These are phyloP conservation scores for Leccinum uliginosum DNA, from an alignment of 768 basidiomycete species.

Conservation along the genomic window DNA sequence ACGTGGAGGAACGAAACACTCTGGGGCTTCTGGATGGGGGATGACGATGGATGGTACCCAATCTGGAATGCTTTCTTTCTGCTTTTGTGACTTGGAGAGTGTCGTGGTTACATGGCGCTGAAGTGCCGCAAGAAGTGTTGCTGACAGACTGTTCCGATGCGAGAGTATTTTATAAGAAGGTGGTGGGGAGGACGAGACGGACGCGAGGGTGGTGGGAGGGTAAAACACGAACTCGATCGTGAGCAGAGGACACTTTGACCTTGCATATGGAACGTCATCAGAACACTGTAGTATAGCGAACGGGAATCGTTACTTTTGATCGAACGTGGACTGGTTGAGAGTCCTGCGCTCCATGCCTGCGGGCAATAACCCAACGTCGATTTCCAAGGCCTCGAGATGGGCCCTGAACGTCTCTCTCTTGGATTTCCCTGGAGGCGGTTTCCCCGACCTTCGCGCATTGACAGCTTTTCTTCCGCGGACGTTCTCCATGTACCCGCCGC, in stretches of 20 bases:
- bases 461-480: slow-evolving; percentile 14
- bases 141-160: slow-evolving; percentile 54
- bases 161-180: slow-evolving; percentile 52
- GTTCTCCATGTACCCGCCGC: slow-evolving; percentile 46
- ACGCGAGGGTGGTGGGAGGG: slow-evolving; percentile 44
- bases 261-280: slow-evolving; percentile 30
- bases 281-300: slow-evolving; percentile 7
- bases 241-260: slow-evolving; percentile 62
- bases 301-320: slow-evolving; percentile 58
- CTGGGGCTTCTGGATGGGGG: slow-evolving; percentile 52
- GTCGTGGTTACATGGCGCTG: slow-evolving; percentile 37
- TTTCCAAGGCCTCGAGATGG: slow-evolving; percentile 62
- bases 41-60: slow-evolving; percentile 56
- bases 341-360: slow-evolving; percentile 77
- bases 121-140: slow-evolving; percentile 47
- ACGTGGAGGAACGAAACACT: slow-evolving; percentile 51
- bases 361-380: slow-evolving; percentile 74
- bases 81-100: slow-evolving; percentile 32
- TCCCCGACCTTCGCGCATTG: slow-evolving; percentile 24
- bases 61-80: slow-evolving; percentile 44
- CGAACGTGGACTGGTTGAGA: slow-evolving; percentile 79
- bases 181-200: slow-evolving; percentile 32
- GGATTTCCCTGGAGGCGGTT: slow-evolving; percentile 30
- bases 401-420: slow-evolving; percentile 67
- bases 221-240: slow-evolving; percentile 74